Base-by-base conservation (phyloP, 768 basidiomycete genomes). In the Naganishia onofrii region DNA sequence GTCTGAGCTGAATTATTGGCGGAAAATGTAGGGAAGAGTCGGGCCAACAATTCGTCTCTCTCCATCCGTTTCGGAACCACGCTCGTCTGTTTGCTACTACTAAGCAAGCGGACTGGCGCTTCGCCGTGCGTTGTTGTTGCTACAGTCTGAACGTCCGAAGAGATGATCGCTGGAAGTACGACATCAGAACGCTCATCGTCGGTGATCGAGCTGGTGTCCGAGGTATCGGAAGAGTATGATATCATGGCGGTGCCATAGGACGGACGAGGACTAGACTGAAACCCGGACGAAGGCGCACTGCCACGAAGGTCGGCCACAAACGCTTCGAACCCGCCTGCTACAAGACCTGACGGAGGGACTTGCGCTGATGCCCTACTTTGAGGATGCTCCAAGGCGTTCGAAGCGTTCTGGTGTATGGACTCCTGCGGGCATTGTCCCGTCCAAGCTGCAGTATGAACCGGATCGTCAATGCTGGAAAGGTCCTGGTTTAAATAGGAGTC, bases 11-110 rank as follows among this genome's bases (percentile, higher is more conserved):
- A 9, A 19, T 58, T n/a, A 13, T n/a, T 28, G 58, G 60, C 0
- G 60, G 60, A 7, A 21, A 28, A 46, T 23, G 31, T 26, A 42
- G 60, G 60, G 29, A 34, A 63, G 23, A 63, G 60, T 63, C 60
- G 36, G n/a, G 38, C 28, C 23, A 63, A 42, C n/a, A 63, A 44
- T 44, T 63, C 60, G 42, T 63, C 60, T 44, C 29, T 42, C 21
- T 42, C 38, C 23, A 63, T 26, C 12, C 38, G 8, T 26, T 7
- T 63, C 15, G 60, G 60, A 12, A 29, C 26, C 4, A 44, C 42
- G 38, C 9, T 29, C 7, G 2, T 0, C 17, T 26, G 36, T 44
- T 26, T 36, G 15, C 34, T 38, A n/a, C 48, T 51, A 23, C 23
- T 23, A 3, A 26, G 23, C 13, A n/a, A n/a, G 19, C 23, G n/a